phyloP scores from a whole-genome alignment of 805 yeast genomes.

The Metschnikowia kofuensis region DNA sequence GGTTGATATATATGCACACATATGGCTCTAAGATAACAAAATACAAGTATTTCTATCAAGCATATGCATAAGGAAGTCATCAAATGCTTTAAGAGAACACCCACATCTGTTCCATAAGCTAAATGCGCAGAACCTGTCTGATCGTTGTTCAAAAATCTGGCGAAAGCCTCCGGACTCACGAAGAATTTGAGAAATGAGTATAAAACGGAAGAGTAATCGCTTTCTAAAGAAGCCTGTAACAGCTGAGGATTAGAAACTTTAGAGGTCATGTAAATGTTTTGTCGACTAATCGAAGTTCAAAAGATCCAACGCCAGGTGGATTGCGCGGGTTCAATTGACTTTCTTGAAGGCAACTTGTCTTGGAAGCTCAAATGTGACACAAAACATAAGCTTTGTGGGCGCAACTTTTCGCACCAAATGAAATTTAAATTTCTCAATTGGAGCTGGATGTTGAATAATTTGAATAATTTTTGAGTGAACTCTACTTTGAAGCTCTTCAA shows the following conservation, averaged over 20 bases:
- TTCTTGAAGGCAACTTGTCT: constrained; percentile 55
- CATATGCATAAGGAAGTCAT: constrained; percentile 53
- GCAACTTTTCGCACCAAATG: constrained; percentile 93
- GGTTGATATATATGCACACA: constrained; percentile 52
- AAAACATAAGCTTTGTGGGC: constrained; percentile 95
- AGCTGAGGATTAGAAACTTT: neutral
- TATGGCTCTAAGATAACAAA: constrained; percentile 34
- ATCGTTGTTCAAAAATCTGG: constrained; percentile 47
- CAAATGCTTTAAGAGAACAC: constrained; percentile 54
- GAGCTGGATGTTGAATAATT: constrained; percentile 45
- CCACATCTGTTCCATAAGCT: constrained; percentile 56
- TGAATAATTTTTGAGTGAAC: constrained; percentile 51
- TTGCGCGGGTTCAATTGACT: neutral
- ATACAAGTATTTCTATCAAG: constrained; percentile 46
- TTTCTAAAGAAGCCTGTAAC: constrained; percentile 1
- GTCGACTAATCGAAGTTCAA: neutral
- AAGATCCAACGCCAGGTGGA: neutral
- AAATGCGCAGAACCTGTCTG: constrained; percentile 59
- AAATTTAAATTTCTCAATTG: constrained; percentile 51
- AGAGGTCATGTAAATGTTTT: neutral
- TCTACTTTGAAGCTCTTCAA: constrained; percentile 65
- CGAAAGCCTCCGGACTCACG: constrained; percentile 25
- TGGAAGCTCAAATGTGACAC: constrained; percentile 77
- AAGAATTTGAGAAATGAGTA: constrained; percentile 29
- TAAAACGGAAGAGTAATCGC: constrained; percentile 27